A percentile compares a stretch with the other conserved stretches of the same genome.
phyloP scores from a whole-genome alignment of 257 asterid genomes.

The Solanum stenotomum region DNA sequence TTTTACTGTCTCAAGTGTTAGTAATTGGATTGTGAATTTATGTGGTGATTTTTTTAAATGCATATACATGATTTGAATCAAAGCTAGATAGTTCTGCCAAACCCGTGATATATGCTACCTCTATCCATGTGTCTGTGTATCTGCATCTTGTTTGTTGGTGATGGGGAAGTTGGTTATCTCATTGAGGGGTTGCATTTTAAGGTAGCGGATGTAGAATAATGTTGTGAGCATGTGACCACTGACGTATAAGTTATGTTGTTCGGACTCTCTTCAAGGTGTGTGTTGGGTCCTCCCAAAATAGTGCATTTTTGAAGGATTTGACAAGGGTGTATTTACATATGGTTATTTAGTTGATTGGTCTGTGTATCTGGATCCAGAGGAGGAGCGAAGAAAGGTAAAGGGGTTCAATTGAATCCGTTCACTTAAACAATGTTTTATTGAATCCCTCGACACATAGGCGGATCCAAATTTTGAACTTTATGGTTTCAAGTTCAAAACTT shows the following conservation, averaged over 20 bases:
- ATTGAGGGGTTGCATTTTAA: background rate
- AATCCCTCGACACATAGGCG: background rate
- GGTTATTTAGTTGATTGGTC: background rate
- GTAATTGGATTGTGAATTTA: background rate
- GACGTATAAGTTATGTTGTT: background rate
- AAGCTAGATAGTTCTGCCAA: background rate
- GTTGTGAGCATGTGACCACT: background rate
- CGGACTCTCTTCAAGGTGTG: background rate
- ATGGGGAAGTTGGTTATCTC: background rate
- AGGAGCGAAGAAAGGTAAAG: background rate
- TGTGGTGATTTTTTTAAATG: background rate
- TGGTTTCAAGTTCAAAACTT: background rate
- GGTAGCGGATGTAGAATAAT: background rate
- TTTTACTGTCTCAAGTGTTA: background rate
- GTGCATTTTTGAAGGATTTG: background rate
- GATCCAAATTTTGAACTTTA: background rate
- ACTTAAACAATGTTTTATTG: background rate
- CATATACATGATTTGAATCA: background rate
- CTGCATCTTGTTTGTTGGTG: background rate
- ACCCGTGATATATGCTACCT: background rate
- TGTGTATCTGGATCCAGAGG: background rate
- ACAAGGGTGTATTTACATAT: background rate
- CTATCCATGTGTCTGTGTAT: background rate
- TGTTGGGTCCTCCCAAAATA: background rate
- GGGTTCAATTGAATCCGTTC: background rate